Evolutionary conservation across 495 filamentous ascomycete genomes (phyloP).

Genomic region (Aspergillus sclerotioniger): DNA sequence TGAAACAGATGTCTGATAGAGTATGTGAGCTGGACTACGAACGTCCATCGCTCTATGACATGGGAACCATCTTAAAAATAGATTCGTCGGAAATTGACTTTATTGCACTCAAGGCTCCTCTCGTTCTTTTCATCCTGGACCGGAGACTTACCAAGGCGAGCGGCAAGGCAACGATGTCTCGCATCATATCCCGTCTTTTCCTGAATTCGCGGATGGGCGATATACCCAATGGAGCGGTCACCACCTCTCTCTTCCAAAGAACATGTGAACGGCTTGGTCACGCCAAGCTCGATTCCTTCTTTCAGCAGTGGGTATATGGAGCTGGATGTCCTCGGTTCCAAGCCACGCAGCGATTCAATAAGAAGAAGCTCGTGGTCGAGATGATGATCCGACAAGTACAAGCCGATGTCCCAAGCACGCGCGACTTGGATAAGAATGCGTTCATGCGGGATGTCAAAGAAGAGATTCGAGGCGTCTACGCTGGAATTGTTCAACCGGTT

Average conservation of each 20-base stretch:
- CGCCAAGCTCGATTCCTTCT: conserved; percentile 80
- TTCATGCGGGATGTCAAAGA: conserved; percentile 86
- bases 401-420: conserved; percentile 46
- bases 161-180: conserved; percentile 75
- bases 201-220: conserved; percentile 77
- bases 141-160: conserved; percentile 82
- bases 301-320: conserved; percentile 87
- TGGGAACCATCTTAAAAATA: conserved; percentile 74
- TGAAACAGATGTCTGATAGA: conserved; percentile 79
- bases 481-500: conserved; percentile 65
- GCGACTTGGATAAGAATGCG: conserved; percentile 58
- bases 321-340: conserved; percentile 85
- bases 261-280: conserved; percentile 85
- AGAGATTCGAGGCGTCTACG: conserved; percentile 65
- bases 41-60: conserved; percentile 76
- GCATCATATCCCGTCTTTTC: conserved; percentile 80
- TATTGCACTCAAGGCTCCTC: conserved; percentile 83
- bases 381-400: conserved; percentile 87
- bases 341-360: conserved; percentile 88
- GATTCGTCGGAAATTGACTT: conserved; percentile 84
- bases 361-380: conserved; percentile 94
- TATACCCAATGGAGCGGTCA: conserved; percentile 67
- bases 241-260: conserved; percentile 69
- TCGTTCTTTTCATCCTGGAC: conserved; percentile 93
- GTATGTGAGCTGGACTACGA: conserved; percentile 78